These are phyloP conservation scores for Acanthamoeba royreba DNA, from an alignment of 208 protist species.

Conservation along the genomic window DNA sequence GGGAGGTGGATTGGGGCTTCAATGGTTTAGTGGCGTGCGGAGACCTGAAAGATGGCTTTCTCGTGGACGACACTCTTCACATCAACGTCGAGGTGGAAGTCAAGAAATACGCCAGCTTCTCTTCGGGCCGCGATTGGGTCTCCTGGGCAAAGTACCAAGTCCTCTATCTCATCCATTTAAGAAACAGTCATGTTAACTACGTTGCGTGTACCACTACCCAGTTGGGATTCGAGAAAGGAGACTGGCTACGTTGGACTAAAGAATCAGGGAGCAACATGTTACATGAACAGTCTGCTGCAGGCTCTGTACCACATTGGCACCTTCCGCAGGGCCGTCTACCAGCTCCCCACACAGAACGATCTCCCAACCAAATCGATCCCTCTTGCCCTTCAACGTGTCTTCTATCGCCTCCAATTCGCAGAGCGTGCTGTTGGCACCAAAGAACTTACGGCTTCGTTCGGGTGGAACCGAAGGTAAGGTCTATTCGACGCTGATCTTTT, in stretches of 20 bases:
- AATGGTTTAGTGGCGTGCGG: background rate
- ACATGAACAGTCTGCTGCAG: slow-evolving; percentile 90
- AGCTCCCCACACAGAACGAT: slow-evolving; percentile 77
- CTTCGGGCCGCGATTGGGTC: background rate
- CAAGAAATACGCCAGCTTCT: slow-evolving; percentile 31
- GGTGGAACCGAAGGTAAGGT: background rate
- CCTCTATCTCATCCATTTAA: background rate
- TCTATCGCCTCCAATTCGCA: slow-evolving; percentile 81
- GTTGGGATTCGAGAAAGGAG: slow-evolving; percentile 74
- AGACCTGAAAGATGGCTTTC: slow-evolving; percentile 40
- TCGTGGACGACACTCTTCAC: slow-evolving; percentile 53
- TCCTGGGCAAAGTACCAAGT: background rate
- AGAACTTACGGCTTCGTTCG: slow-evolving; percentile 80
- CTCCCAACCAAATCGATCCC: slow-evolving; percentile 71
- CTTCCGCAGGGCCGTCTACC: slow-evolving; percentile 81
- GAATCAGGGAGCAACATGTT: slow-evolving; percentile 92
- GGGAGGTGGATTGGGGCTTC: background rate
- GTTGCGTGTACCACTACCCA: background rate
- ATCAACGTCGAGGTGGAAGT: slow-evolving; percentile 49
- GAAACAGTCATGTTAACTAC: background rate
- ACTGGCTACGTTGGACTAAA: slow-evolving; percentile 84
- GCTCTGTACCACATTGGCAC: slow-evolving; percentile 79
- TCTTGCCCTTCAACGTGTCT: slow-evolving; percentile 87
- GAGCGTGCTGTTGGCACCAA: slow-evolving; percentile 76
- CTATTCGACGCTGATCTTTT: too few relatives aligned